Base-by-base conservation (phyloP, 1,284 basidiomycete genomes). In the Ganoderma lucidum region DNA sequence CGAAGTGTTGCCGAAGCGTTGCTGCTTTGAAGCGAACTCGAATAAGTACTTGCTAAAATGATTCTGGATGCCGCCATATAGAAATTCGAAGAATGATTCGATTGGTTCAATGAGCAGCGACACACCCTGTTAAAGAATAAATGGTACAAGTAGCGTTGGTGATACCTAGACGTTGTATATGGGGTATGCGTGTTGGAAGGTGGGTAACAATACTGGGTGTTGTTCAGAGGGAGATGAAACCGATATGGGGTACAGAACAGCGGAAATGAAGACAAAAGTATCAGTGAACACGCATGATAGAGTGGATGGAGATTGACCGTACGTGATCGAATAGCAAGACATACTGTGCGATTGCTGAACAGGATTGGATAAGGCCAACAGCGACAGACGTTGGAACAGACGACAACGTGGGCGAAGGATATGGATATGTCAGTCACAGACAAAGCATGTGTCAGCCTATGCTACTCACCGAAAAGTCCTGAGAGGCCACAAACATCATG, bases 171-270 rank as follows among this genome's bases (percentile, higher is more conserved):
- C 66, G 65, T 58, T 68, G 70, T 71, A 71, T 71, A 70, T 63
- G 65, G 72, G 73, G 73, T 74, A 74, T 74, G 73, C 69, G 69
- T 65, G 68, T 68, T 67, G 66, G 63, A 72, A 66, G 68, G 73
- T 70, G 73, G 71, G 71, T 72, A 72, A 74, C 71, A 63, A 51
- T 69, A 71, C 66, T 71, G 62, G 41, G 53, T 35, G 67, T 6
- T 51, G 63, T 69, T 63, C 67, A 67, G 48, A 65, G 48, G 48
- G 66, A 55, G 44, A 35, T 15, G 48, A 60, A 48, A 14, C 45
- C n/a, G 28, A 35, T 32, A 30, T 32, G 48, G 32, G 37, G 8
- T 9, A 60, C n/a, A 41, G 37, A 37, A 19, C 44, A 30, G 39
- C 39, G 23, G 6, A 28, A 15, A 39, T 42, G 15, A 14, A 6